Percentiles rank a stretch among this genome's conserved stretches.
phyloP scores from a whole-genome alignment of 768 basidiomycete species.

The Collybia nuda region DNA sequence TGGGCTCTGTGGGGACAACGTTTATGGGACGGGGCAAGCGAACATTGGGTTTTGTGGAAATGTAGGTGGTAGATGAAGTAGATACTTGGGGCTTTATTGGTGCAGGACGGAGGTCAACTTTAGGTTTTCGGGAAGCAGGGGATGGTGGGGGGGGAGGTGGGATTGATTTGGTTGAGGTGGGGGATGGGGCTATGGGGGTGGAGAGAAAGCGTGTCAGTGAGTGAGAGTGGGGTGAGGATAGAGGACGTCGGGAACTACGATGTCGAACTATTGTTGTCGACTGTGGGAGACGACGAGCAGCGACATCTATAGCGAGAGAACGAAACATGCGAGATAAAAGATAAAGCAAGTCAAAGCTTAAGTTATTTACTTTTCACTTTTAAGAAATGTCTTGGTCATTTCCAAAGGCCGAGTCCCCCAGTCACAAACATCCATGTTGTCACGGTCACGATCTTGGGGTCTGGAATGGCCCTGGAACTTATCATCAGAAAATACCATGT shows the following conservation, averaged over 20 bases:
- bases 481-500: too few relatives aligned
- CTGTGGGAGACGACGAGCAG: slow-evolving; percentile 1
- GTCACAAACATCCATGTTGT: too few relatives aligned
- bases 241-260: not conserved
- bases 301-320: slow-evolving; percentile 11
- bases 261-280: slow-evolving; percentile 1
- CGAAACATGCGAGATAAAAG: slow-evolving; percentile 15
- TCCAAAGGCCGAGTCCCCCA: not conserved
- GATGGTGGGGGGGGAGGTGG: slow-evolving; percentile 19
- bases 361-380: too few relatives aligned
- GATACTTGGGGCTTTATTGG: slow-evolving; percentile 48
- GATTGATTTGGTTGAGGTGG: slow-evolving; percentile 8
- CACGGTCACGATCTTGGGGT: too few relatives aligned
- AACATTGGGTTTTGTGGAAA: slow-evolving; percentile 28
- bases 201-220: slow-evolving; percentile 4
- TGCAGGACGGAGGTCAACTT: slow-evolving; percentile 63
- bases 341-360: not conserved
- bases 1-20: slow-evolving; percentile 10
- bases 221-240: slow-evolving; percentile 4
- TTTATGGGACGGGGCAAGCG: slow-evolving; percentile 18
- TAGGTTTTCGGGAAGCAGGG: slow-evolving; percentile 37
- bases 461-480: too few relatives aligned
- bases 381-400: not conserved
- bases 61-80: slow-evolving; percentile 19
- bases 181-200: slow-evolving; percentile 9